Conservation (phyloP, 176 grass and related monocot species). For the Eragrostis curvula region DNA sequence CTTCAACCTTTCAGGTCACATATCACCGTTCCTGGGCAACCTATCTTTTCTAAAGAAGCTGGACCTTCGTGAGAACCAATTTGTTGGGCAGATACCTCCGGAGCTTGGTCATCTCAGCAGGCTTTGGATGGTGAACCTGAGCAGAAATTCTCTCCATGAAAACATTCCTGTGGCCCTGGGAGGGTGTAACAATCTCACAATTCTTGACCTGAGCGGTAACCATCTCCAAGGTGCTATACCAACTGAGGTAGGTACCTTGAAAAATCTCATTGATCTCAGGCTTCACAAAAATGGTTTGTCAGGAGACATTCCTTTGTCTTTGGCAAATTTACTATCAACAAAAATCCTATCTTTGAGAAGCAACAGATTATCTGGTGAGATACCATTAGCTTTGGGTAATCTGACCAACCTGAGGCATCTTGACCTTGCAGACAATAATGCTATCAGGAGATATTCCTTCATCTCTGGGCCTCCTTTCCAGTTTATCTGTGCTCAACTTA, state of each 20-base stretch:
- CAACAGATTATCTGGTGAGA: conserved; percentile 29
- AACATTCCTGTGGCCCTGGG: not conserved
- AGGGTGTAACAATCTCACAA: conserved; percentile 7
- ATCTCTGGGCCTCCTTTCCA: not conserved
- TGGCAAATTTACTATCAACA: no score
- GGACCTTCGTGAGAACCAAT: conserved; percentile 15
- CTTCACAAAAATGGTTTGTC: not conserved
- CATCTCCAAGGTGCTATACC: conserved; percentile 34
- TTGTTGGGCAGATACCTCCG: conserved; percentile 34
- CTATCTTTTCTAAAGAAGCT: conserved; percentile 44
- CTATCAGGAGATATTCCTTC: conserved; percentile 18
- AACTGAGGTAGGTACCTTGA: no score
- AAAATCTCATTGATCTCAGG: no score
- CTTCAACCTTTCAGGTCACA: conserved; percentile 17
- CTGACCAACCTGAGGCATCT: not conserved
- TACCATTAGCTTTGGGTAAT: not conserved
- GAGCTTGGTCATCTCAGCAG: conserved; percentile 27
- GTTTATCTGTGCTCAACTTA: not conserved
- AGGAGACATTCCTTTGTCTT: not conserved
- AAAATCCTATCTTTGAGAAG: no score
- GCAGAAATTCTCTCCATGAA: conserved; percentile 26
- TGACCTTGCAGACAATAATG: not conserved
- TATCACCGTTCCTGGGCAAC: conserved; percentile 43
- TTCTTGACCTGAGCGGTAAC: not conserved
- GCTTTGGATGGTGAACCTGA: conserved; percentile 7